Base-by-base conservation (phyloP, 202 grass and related monocot genomes). In the Hordeum pubiflorum region DNA sequence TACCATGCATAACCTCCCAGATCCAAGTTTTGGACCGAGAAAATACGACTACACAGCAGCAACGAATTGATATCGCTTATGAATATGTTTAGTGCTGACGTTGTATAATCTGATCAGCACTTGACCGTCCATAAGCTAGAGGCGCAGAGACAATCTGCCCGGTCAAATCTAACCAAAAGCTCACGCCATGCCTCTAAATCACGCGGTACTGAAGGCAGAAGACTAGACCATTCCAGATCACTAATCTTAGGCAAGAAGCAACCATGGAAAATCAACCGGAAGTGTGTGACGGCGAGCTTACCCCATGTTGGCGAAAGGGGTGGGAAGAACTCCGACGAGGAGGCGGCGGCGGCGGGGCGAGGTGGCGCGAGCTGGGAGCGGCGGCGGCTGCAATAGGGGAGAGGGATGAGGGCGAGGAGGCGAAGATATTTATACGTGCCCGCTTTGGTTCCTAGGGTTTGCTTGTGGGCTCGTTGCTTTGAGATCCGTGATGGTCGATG, bases 41-140 rank as follows among this genome's bases (percentile, higher is more conserved):
- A 65, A 32, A 79, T 33, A 58, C 5, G 3, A 32, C 69, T 72
- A 72, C 83, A 29, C 17, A 18, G 69, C 81, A 84, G 89, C 89
- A 92, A 75, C 75, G 58, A 55, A 69, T 90, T 88, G 11, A 69
- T 95, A n/a, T 95, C 59, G 92, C 89, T 95, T 92, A 92, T 88
- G 89, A 89, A 65, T 83, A 77, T 92, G 92, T 95, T 95, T 86
- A 81, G 89, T 40, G 20, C 84, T 89, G 85, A 91, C 63, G 89
- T 79, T 64, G 20, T 27, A 38, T 2, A 82, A 76, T 82, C 81
- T 82, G 72, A 91, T 89, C 82, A 91, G 84, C 84, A 89, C 86
- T 40, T 59, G 92, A 94, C 92, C 89, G 89, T 94, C 92, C 63
- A 87, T 89, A 89, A 94, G 89, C 92, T 85, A 46, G 40, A 15